These are phyloP conservation scores for Pseudogymnoascus sp. DNA, from an alignment of 2,329 filamentous ascomycete genomes.

Conservation along the genomic window DNA sequence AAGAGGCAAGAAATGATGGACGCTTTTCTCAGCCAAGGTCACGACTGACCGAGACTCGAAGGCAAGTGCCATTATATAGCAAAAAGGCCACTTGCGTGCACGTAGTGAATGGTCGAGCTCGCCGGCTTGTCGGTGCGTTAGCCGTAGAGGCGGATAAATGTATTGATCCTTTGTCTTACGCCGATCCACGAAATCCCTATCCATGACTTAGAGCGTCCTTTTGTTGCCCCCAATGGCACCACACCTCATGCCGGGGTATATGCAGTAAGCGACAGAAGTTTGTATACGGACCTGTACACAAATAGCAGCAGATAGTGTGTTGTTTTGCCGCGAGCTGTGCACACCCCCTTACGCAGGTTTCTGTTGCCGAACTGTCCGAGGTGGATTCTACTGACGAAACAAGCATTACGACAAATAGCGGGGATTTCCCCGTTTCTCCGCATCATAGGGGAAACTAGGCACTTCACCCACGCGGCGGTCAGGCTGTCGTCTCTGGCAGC, in stretches of 20 bases:
- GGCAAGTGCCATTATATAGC: neutral
- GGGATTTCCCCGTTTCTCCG: neutral
- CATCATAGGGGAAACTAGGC: neutral
- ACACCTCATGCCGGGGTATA: neutral
- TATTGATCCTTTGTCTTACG: neutral
- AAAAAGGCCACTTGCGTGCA: neutral
- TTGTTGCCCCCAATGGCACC: neutral
- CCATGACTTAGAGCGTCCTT: neutral
- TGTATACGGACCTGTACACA: neutral
- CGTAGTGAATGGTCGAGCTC: neutral
- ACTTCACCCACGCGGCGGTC: neutral
- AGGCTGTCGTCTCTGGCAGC: neutral
- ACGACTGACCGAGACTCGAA: neutral
- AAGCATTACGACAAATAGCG: neutral
- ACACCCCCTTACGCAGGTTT: neutral
- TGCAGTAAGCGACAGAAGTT: neutral
- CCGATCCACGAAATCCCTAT: neutral
- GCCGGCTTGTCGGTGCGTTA: neutral
- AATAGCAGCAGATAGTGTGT: neutral
- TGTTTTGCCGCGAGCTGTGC: neutral
- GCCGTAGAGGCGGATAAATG: neutral
- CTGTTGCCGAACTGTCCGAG: neutral
- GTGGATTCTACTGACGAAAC: neutral
- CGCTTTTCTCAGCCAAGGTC: neutral
- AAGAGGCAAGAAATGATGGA: neutral